Base-by-base conservation (phyloP, 257 asterid species). In the Capsicum pubescens region DNA sequence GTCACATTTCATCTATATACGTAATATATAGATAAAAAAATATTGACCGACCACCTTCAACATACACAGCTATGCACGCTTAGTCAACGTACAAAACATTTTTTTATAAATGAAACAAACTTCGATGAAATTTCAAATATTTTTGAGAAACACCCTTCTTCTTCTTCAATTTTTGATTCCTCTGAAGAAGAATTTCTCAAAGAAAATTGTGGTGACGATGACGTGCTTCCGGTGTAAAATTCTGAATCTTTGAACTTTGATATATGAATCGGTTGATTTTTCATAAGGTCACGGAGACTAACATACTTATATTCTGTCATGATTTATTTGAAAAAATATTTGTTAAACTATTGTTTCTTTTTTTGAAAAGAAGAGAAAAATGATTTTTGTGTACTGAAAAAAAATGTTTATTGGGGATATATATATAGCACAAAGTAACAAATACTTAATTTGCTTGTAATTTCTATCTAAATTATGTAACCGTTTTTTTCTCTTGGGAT, bases 151-250 rank as follows among this genome's bases (percentile, higher is more conserved):
- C 19, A 19, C 44, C 44, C 6, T 36, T 72, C 11, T 1, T 7
- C 2, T 48, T 74, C 44, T 48, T 74, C 80, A 5, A 26, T 5
- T 48, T 72, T 3, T 48, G 59, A 12, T 72, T 72, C 7, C 36
- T 72, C 19, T 48, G 13, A 7, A 72, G 44, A 72, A 48, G 60
- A 72, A 19, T 12, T 48, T 72, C 0, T 26, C 26, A 15, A 15
- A 68, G 76, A 36, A 68, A 39, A 36, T 68, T 68, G 77, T 68
- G 76, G 19, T 36, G 76, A 67, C 21, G 79, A 70, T 46, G 80
- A 11, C 19, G 36, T 74, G 3, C 6, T 48, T 19, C 13, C 60
- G 0, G 9, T 9, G 44, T 6, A 74, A 74, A 21, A 19, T 48
- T 19, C 60, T 74, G 44, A 74, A 48, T 19, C 19, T 48, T 48